phyloP scores from a whole-genome alignment of 1,284 basidiomycete species.

The Austroboletus rostrupii region DNA sequence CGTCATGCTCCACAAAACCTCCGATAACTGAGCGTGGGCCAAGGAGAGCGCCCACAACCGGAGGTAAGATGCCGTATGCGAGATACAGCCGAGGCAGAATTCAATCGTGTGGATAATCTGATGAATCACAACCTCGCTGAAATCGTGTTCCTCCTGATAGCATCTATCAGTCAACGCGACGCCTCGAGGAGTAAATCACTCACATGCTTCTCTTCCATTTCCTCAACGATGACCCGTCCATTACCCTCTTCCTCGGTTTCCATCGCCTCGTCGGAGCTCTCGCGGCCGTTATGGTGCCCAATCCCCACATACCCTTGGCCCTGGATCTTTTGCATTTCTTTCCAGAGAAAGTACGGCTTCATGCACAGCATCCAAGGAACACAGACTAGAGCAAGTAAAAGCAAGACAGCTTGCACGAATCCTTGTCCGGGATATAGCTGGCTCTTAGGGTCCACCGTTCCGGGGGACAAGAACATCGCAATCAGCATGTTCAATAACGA shows the following conservation, averaged over 20 bases:
- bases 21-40: slow-evolving; percentile 95
- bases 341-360: slow-evolving; percentile 93
- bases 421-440: slow-evolving; percentile 88
- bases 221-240: slow-evolving; percentile 68
- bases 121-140: slow-evolving; percentile 93
- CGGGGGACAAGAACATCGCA: slow-evolving; percentile 89
- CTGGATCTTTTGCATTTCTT: slow-evolving; percentile 84
- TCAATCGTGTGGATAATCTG: slow-evolving; percentile 98
- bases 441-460: slow-evolving; percentile 64
- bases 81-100: slow-evolving; percentile 97
- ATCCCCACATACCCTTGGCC: slow-evolving; percentile 82
- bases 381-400: slow-evolving; percentile 82
- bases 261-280: slow-evolving; percentile 55
- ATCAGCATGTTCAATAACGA: slow-evolving; percentile 95
- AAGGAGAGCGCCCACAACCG: slow-evolving; percentile 98
- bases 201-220: slow-evolving; percentile 66
- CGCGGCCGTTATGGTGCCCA: slow-evolving; percentile 47
- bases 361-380: slow-evolving; percentile 93
- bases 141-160: slow-evolving; percentile 74
- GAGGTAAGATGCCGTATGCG: slow-evolving; percentile 98
- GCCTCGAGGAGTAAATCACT: slow-evolving; percentile 28
- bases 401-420: slow-evolving; percentile 78
- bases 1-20: slow-evolving; percentile 91
- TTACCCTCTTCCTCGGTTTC: slow-evolving; percentile 87
- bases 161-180: slow-evolving; percentile 13